These are phyloP conservation scores for Microbotryomycetes sp. DNA, from an alignment of 1,284 basidiomycete genomes.

Conservation along the genomic window DNA sequence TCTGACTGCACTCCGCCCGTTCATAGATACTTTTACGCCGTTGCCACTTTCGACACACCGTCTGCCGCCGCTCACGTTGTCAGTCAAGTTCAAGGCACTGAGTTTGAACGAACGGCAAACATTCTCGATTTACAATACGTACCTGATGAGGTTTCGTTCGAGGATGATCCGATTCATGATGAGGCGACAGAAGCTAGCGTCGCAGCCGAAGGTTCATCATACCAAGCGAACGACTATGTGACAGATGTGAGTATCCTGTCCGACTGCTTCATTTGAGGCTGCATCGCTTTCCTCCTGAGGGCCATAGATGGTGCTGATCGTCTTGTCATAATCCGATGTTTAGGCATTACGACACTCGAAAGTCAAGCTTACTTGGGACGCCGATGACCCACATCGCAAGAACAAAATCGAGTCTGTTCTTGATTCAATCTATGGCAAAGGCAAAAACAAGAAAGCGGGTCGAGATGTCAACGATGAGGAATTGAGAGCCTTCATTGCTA, in stretches of 20 bases:
- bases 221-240: constrained; percentile 82
- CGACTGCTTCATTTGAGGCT: neutral
- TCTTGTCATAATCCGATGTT: neutral
- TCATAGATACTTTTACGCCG: constrained; percentile 87
- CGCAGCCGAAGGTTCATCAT: constrained; percentile 54
- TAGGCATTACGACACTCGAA: constrained; percentile 97
- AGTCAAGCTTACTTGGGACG: constrained; percentile 97
- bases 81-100: constrained; percentile 84
- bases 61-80: constrained; percentile 75
- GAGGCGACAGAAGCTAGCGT: constrained; percentile 59
- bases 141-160: constrained; percentile 86
- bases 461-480: constrained; percentile 84
- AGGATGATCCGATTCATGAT: constrained; percentile 54
- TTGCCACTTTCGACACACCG: constrained; percentile 79
- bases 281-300: too few species aligned
- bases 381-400: constrained; percentile 85
- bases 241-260: constrained; percentile 65
- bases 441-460: constrained; percentile 42
- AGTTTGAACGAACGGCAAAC: constrained; percentile 95
- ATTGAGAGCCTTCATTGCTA: constrained; percentile 77
- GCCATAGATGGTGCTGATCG: neutral
- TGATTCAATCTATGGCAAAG: constrained; percentile 30
- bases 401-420: constrained; percentile 39
- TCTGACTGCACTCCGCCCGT: neutral
- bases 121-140: constrained; percentile 85